Evolutionary conservation across 139 green algal species (phyloP), one percentile per base, ranked within the genome.

Genomic region (Gonium pectorale): DNA sequence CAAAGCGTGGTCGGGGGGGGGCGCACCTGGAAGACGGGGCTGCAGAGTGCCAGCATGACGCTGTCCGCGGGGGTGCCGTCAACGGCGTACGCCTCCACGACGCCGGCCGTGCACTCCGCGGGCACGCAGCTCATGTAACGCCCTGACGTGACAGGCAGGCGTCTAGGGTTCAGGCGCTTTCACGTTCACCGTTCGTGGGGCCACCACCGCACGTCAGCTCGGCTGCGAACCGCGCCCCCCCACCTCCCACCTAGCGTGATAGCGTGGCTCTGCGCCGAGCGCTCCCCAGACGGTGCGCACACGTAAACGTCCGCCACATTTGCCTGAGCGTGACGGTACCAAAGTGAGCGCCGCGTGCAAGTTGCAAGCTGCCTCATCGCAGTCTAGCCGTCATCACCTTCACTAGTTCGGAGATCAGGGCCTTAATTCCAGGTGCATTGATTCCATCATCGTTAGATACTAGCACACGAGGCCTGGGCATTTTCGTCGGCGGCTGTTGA

Each of bases 391-490:
- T 41, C 38, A 15, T 52, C 37, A 80, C 73, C 73, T 83, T 62
- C 0, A 86, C 67, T 3, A 97, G 70, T 29, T 80, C 88, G 0
- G 51, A n/a, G 2, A 93, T 87, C 0, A 97, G 73, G 0, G 89
- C 90, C 5, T 70, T 59, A 3, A 96, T 68, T 21, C 94, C 94
- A 5, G 93, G 91, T 0, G 93, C 94, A 21, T 89, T 86, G 22
- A 97, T 94, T 17, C 94, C 94, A 56, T 97, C 94, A 67, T 97
- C 94, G 54, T 97, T 97, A 44, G 44, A 88, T 8, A 97, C 70
- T 0, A 97, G 80, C 0, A 97, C 73, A 24, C 87, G 85, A 2
- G 83, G 86, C 27, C 68, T 44, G 2, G 40, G 52, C 77, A 83
- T 89, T 49, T 31, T 49, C 21, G 49, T n/a, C n/a, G n/a, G n/a